A percentile compares a stretch with the other conserved stretches of the same genome.
Conservation (phyloP, 768 basidiomycete genomes). For the Melanogaster broomeanus region DNA sequence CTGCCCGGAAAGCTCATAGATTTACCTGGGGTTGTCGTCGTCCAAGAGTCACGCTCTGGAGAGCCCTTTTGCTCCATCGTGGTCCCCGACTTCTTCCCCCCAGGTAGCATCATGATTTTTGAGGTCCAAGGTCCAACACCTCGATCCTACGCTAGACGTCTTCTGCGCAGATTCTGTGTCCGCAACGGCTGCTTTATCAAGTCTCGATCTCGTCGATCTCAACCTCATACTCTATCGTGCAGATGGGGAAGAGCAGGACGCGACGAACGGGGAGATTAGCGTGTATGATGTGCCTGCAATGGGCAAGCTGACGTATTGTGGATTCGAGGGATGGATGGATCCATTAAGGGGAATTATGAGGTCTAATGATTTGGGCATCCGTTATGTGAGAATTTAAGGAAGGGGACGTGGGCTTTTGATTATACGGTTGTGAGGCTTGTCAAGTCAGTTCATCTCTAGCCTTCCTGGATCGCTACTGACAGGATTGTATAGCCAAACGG, state of each 20-base stretch:
- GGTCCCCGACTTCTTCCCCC: constrained; percentile 91
- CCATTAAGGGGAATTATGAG: constrained; percentile 81
- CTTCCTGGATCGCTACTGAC: constrained; percentile 13
- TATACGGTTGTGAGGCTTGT: constrained; percentile 73
- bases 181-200: constrained; percentile 70
- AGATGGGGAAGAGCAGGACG: constrained; percentile 91
- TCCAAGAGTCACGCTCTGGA: constrained; percentile 62
- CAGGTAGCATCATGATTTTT: constrained; percentile 93
- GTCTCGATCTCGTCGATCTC: constrained; percentile 82
- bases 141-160: constrained; percentile 68
- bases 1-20: constrained; percentile 70
- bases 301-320: constrained; percentile 85
- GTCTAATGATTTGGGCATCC: constrained; percentile 94
- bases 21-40: constrained; percentile 57
- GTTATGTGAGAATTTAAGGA: constrained; percentile 82
- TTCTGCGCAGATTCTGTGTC: constrained; percentile 73
- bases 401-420: constrained; percentile 91
- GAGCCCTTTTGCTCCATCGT: constrained; percentile 76
- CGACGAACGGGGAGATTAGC: constrained; percentile 79
- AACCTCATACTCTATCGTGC: constrained; percentile 86
- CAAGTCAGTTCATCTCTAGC: constrained; percentile 50
- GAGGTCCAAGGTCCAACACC: constrained; percentile 78
- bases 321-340: constrained; percentile 97
- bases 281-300: constrained; percentile 77
- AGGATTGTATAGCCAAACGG: constrained; percentile 49